These are phyloP conservation scores for Discostella stelligera DNA, from an alignment of 352 stramenopile genomes.

Conservation along the genomic window DNA sequence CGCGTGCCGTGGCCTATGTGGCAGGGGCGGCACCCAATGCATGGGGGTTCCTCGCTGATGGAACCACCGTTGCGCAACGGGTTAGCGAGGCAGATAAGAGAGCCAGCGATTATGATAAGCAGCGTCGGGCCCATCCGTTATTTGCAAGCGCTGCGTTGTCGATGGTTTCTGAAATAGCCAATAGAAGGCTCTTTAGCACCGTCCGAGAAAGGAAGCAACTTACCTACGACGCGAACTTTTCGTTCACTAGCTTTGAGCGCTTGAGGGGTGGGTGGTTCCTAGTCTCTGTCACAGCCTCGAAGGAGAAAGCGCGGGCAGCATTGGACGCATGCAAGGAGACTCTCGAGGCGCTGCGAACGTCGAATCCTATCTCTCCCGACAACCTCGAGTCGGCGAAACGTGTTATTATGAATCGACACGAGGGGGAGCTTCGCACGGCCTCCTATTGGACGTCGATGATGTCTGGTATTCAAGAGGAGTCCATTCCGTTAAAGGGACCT, in stretches of 20 bases:
- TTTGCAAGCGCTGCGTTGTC: conserved; percentile 82
- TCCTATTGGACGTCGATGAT: conserved; percentile 82
- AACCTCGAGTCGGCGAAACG: conserved; percentile 83
- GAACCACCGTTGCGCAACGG: conserved; percentile 68
- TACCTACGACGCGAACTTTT: conserved; percentile 88
- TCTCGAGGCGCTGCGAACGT: conserved; percentile 64
- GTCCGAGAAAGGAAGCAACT: conserved; percentile 86
- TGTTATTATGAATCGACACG: conserved; percentile 83
- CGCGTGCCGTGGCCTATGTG: conserved; percentile 83
- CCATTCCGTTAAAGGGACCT: conserved; percentile 78
- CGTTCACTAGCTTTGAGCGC: conserved; percentile 81
- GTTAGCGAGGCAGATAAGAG: conserved; percentile 65
- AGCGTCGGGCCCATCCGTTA: conserved; percentile 80
- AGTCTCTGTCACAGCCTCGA: conserved; percentile 82
- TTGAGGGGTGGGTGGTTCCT: conserved; percentile 83
- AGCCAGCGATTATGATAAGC: conserved; percentile 74
- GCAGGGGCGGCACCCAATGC: conserved; percentile 83
- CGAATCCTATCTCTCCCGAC: conserved; percentile 72
- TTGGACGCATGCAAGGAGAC: conserved; percentile 84
- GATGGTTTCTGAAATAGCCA: conserved; percentile 85
- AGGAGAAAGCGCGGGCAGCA: conserved; percentile 81
- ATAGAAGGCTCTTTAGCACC: conserved; percentile 85
- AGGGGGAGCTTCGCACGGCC: conserved; percentile 78
- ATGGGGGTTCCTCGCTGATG: conserved; percentile 82
- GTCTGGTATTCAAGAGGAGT: conserved; percentile 81